Evolutionary conservation across 306 rosid species (phyloP), one percentile per base, ranked within the genome.

Genomic region (Fagus crenata): DNA sequence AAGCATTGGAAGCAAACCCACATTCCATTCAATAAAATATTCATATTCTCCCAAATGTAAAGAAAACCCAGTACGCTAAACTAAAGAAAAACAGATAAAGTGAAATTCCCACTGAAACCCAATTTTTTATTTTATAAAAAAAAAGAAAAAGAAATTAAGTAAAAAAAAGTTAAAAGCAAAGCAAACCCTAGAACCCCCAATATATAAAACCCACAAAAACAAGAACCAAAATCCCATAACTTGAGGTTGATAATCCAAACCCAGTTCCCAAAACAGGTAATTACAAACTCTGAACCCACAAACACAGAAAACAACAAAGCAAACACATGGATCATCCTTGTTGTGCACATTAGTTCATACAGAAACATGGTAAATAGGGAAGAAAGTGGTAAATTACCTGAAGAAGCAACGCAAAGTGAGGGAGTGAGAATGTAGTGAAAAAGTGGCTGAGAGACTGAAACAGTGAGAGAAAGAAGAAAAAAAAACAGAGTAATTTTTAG

Each of bases 121-220:
- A 68, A 7, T 41, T 68, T 22, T 22, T 22, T 22, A 22, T 22
- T 22, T 22, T 22, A 22, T 22, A 0, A 22, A 22, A 22, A 22
- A 22, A 22, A 22, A 5, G 12, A 8, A 22, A 22, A 37, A 49
- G 32, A 54, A 31, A 56, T 9, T 28, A 64, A 33, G 18, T 28
- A 56, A 71, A 56, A 70, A 58, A 64, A 46, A 58, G 43, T 70
- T 72, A 31, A n/a, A 58, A 76, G 68, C 68, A 35, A 81, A 74
- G 54, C 49, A 85, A 83, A 77, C 84, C 89, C 86, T 76, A 84
- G 69, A 78, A 60, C 35, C 31, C 37, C n/a, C 31, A 58, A 51
- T 74, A 75, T 36, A 65, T 1, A 9, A 56, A 7, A 71, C 70
- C 40, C 51, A 60, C 53, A 80, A 35, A 31, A 49, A 67, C 40